phyloP scores from a whole-genome alignment of 2,329 filamentous ascomycete genomes.

The Botryotinia convoluta region DNA sequence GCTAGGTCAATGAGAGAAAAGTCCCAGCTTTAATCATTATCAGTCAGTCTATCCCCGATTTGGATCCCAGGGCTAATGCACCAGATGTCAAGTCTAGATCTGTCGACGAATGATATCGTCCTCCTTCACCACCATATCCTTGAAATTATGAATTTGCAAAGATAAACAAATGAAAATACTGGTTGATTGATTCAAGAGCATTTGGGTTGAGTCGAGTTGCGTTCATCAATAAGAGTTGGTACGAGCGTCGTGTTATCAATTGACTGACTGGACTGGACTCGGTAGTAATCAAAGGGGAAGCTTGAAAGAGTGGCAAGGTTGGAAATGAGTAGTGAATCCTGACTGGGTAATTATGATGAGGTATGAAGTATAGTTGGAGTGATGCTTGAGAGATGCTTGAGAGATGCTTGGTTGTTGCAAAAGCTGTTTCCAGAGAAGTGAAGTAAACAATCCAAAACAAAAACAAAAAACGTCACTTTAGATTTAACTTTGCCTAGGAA shows the following conservation, averaged over 20 bases:
- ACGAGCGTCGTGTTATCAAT: neutral
- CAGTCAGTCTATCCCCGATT: neutral
- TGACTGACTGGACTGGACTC: neutral
- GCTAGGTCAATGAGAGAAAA: neutral
- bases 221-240: neutral
- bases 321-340: neutral
- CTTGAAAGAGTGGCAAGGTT: neutral
- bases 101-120: neutral
- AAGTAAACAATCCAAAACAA: neutral
- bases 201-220: too few species aligned
- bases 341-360: neutral
- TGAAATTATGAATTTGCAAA: neutral
- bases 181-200: neutral
- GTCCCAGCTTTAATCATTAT: neutral
- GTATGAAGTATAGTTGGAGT: neutral
- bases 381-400: neutral
- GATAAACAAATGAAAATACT: neutral
- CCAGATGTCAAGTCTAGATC: neutral
- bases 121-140: neutral
- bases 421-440: neutral
- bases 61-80: neutral
- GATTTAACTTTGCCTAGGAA: neutral
- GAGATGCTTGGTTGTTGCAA: neutral
- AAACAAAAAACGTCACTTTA: neutral
- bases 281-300: neutral